These are phyloP conservation scores for Helminthosporium solani DNA, from an alignment of 2,329 filamentous ascomycete species.

Conservation along the genomic window DNA sequence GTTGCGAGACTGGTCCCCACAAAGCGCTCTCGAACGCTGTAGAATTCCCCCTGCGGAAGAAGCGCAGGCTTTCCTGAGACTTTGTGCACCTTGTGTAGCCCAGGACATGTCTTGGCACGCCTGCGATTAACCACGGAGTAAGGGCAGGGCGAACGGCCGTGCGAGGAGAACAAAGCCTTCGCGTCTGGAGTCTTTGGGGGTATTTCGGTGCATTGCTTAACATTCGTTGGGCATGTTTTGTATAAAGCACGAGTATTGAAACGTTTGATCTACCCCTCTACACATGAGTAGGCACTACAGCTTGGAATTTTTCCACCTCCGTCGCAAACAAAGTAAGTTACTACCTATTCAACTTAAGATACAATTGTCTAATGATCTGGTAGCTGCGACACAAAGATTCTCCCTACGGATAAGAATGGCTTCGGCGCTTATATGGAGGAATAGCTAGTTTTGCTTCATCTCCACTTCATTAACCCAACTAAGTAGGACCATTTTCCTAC, in stretches of 20 bases:
- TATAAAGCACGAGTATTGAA: background rate
- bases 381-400: background rate
- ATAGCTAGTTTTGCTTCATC: background rate
- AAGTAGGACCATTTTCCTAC: background rate
- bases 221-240: background rate
- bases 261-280: background rate
- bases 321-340: background rate
- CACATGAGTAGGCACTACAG: background rate
- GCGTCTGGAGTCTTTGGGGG: background rate
- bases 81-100: background rate
- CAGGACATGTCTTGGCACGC: background rate
- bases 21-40: background rate
- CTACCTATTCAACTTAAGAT: background rate
- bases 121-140: background rate
- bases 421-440: slow-evolving; percentile 7
- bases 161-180: background rate
- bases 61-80: background rate
- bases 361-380: background rate
- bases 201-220: background rate
- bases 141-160: background rate
- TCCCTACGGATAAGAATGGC: slow-evolving; percentile 2
- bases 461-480: background rate
- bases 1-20: background rate
- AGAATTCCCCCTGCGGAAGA: background rate
- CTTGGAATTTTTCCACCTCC: background rate